These are phyloP conservation scores for Penicillium fuscoglaucum DNA, from an alignment of 2,329 filamentous ascomycete species.

Conservation along the genomic window DNA sequence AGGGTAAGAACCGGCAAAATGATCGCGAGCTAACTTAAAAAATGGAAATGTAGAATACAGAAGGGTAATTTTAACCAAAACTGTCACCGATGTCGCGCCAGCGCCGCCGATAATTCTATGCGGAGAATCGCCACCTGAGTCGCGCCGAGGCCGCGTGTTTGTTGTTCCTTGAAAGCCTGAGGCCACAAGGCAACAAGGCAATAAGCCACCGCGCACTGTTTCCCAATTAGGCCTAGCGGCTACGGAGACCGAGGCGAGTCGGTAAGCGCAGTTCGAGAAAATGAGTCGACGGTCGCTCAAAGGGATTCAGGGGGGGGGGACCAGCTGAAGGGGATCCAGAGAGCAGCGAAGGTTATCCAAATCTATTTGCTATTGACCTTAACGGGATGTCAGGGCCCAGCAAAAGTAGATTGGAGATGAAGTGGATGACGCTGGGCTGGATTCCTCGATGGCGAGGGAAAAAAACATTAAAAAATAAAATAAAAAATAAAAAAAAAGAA, in stretches of 20 bases:
- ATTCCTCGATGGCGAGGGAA: constrained; percentile 24
- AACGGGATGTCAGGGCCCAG: constrained; percentile 12
- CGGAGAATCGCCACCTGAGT: constrained; percentile 16
- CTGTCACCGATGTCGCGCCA: constrained; percentile 14
- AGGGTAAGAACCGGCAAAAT: constrained; percentile 1
- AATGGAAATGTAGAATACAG: background rate
- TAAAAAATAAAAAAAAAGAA: constrained; percentile 15
- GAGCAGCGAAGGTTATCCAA: constrained; percentile 3
- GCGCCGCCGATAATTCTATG: constrained; percentile 13
- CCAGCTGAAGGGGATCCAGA: constrained; percentile 10
- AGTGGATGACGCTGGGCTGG: constrained; percentile 28
- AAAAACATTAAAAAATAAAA: constrained; percentile 26
- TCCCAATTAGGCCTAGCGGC: constrained; percentile 25
- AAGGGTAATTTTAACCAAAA: background rate
- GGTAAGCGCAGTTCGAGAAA: constrained; percentile 26
- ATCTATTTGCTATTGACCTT: constrained; percentile 10
- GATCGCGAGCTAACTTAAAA: background rate
- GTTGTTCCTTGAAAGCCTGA: constrained; percentile 24
- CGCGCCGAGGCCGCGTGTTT: constrained; percentile 28
- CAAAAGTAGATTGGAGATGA: constrained; percentile 21
- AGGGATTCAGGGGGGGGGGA: constrained; percentile 25
- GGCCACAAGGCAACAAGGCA: constrained; percentile 17
- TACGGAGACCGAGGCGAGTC: constrained; percentile 25
- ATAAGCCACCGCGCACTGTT: background rate
- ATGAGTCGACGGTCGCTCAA: constrained; percentile 21